These are phyloP conservation scores for Lotus japonicus DNA, from an alignment of 306 rosid genomes.

Conservation along the genomic window DNA sequence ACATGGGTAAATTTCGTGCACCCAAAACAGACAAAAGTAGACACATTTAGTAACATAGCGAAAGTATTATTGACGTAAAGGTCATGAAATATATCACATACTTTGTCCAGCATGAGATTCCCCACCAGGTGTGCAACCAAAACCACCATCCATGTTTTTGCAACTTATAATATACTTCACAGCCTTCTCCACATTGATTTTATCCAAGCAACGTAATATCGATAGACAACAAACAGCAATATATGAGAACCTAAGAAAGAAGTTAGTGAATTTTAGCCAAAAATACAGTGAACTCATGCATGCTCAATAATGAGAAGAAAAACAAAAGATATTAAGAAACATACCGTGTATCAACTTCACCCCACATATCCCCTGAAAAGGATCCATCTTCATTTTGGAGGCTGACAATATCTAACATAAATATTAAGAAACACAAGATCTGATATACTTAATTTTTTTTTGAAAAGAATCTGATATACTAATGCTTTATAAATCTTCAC, in stretches of 20 bases:
- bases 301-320: not conserved
- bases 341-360: slow-evolving; percentile 85
- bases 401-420: slow-evolving; percentile 51
- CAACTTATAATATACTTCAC: slow-evolving; percentile 78
- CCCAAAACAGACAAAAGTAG: no score
- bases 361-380: slow-evolving; percentile 92
- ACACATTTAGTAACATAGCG: not conserved
- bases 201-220: slow-evolving; percentile 50
- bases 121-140: slow-evolving; percentile 91
- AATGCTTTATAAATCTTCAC: not conserved
- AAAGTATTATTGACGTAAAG: slow-evolving; percentile 7
- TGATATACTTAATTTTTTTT: not conserved
- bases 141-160: slow-evolving; percentile 90
- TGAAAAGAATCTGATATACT: no score
- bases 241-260: slow-evolving; percentile 66
- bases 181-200: slow-evolving; percentile 75
- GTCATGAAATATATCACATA: slow-evolving; percentile 25
- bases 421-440: slow-evolving; percentile 37
- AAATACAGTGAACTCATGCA: not conserved
- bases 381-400: slow-evolving; percentile 92
- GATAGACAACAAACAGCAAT: slow-evolving; percentile 69
- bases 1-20: no score
- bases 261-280: not conserved
- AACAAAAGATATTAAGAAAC: slow-evolving; percentile 2
- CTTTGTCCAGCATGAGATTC: slow-evolving; percentile 97